Base-by-base conservation (phyloP, 495 filamentous ascomycete genomes). In the Penicillium psychrofluorescens region DNA sequence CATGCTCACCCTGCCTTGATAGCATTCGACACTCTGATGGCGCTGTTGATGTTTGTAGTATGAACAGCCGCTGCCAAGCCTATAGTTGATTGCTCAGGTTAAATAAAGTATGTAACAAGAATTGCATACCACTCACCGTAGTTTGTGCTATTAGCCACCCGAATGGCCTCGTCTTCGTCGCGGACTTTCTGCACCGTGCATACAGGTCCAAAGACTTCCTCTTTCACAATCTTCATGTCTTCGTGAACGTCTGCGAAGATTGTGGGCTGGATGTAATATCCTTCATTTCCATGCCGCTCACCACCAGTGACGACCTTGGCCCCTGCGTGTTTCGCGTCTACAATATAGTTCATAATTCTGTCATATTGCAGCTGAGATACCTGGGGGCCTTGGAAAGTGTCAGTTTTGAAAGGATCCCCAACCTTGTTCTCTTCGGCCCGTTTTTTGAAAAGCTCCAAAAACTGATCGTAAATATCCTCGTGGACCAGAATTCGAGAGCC, bases 161-260 rank as follows among this genome's bases (percentile, higher is more conserved):
- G 70, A 68, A 96, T 82, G 51, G 80, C 86, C 43, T 97, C 91
- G 8, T 83, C 90, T 67, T 88, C 83, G 51, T 79, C 82, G 72
- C 83, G 83, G 79, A 97, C 96, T 72, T 96, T 97, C 72, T 88
- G 80, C 54, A 97, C 86, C 41, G 85, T 82, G 70, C 88, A 86
- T 46, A 97, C 91, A 41, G 91, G 91, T 40, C 91, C 91, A 68
- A 97, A 97, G 68, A 97, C 95, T 73, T 97, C 91, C 72, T 97
- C 91, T 72, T 91, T 82, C 78, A 90, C 86, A 65, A 97, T 95
- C 84, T 94, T 95, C 91, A 97, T 96, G 64, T 95, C 78, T 45
- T 77, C 65, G 35, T 73, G 82, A 44, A 96, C 91, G 63, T 91
- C 81, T 64, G 81, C 85, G 82, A 97, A 96, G 66, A 97, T 88